Evolutionary conservation across 148 eudicot species (phyloP), one percentile per base, ranked within the genome.

Genomic region (Silene uniflora): DNA sequence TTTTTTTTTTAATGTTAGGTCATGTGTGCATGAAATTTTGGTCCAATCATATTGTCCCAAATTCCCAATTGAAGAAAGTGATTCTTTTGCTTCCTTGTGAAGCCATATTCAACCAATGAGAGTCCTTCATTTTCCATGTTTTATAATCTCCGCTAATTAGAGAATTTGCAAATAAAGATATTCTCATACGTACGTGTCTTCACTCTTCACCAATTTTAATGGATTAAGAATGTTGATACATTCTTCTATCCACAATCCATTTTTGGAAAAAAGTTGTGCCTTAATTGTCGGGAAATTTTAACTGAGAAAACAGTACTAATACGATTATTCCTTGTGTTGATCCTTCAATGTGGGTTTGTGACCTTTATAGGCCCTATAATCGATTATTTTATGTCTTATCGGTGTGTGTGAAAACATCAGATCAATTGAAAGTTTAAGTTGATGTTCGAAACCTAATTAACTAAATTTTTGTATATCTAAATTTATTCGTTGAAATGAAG

Each of bases 41-140:
- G 78, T 77, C 88, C 88, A 86, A 83, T 81, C 60, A 76, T 69
- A 76, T 67, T 77, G 80, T 76, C 70, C 74, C 76, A 6, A 39
- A 24, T 49, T 82, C 35, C 35, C 35, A 32, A 32, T 32, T 32
- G 35, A 32, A 32, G 77, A 87, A 80, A 78, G 86, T 80, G 85
- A 84, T 81, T 80, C 79, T 83, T 78, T 84, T 76, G 89, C 87
- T 86, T 84, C 77, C 85, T 81, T 72, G 73, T 77, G 74, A 86
- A 86, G 86, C 86, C 85, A 86, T 73, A 78, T 87, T 84, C 68
- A 78, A 54, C 86, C 86, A 84, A 84, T 84, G 78, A 80, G 55
- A 63, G 2, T 29, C 23, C 67, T 11, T 68, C 49, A 47, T 60
- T 72, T 71, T 62, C 54, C 19, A 56, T 73, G 74, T 69, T 78